These are phyloP conservation scores for Cladosporium sp. DNA, from an alignment of 2,329 filamentous ascomycete genomes.

Conservation along the genomic window DNA sequence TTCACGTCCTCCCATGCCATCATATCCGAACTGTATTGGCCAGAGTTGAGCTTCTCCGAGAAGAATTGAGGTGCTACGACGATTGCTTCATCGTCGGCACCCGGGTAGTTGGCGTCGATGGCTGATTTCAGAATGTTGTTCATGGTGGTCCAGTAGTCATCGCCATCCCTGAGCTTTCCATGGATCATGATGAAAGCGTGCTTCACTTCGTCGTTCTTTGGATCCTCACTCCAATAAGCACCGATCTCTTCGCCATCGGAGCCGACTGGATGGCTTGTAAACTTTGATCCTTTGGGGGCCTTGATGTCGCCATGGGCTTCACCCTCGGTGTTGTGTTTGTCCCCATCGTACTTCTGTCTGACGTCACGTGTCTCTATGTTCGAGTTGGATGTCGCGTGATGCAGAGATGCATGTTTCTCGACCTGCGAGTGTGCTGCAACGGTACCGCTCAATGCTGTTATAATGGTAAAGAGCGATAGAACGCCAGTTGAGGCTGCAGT, in stretches of 20 bases:
- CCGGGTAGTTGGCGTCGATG: conserved; percentile 6
- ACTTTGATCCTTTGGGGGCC: conserved; percentile 4
- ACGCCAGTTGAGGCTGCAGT: conserved; percentile 8
- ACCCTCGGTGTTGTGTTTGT: conserved; percentile 7
- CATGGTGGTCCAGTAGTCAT: conserved; percentile 14
- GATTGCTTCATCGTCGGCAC: conserved; percentile 9
- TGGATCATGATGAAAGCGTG: conserved; percentile 17
- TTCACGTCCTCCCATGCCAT: conserved; percentile 18
- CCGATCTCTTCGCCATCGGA: conserved; percentile 12
- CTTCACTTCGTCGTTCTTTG: conserved; percentile 10
- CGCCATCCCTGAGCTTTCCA: conserved; percentile 10
- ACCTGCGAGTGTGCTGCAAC: conserved; percentile 6
- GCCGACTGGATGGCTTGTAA: not conserved
- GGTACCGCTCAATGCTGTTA: conserved; percentile 5
- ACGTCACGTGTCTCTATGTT: not conserved
- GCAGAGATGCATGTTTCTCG: not conserved
- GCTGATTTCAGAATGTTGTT: conserved; percentile 12
- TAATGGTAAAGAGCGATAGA: conserved; percentile 2
- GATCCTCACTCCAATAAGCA: conserved; percentile 10
- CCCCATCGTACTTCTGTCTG: not conserved
- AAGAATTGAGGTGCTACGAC: conserved; percentile 17
- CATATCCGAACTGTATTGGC: conserved; percentile 2
- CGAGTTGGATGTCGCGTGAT: not conserved
- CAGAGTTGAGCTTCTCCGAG: conserved; percentile 15
- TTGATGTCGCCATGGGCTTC: conserved; percentile 11